These are phyloP conservation scores for Vaccinium myrtillus DNA, from an alignment of 148 eudicot genomes.

Conservation along the genomic window DNA sequence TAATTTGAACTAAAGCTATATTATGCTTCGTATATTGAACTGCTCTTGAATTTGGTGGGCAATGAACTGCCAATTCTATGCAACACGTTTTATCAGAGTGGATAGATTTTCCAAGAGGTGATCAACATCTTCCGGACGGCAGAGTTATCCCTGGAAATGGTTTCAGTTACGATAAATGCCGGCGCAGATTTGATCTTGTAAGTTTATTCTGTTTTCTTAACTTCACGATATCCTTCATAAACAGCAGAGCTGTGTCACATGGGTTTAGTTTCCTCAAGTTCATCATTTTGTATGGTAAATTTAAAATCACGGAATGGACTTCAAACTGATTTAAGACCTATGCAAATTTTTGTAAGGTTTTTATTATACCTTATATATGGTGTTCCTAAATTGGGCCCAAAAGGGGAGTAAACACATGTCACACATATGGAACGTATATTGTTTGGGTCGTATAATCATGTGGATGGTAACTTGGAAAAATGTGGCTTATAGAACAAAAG, in stretches of 20 bases:
- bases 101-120: slow-evolving; percentile 96
- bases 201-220: slow-evolving; percentile 11
- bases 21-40: neutral
- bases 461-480: neutral
- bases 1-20: slow-evolving; percentile 3
- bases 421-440: neutral
- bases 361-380: neutral
- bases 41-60: slow-evolving; percentile 11
- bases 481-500: neutral
- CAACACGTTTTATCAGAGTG: slow-evolving; percentile 53
- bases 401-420: neutral
- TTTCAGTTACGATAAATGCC: slow-evolving; percentile 84
- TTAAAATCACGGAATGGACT: neutral
- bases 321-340: neutral
- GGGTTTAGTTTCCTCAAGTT: neutral
- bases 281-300: neutral
- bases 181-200: slow-evolving; percentile 98
- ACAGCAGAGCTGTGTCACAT: neutral
- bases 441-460: neutral
- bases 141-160: slow-evolving; percentile 73
- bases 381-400: neutral
- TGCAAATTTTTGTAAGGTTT: neutral
- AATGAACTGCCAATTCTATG: neutral
- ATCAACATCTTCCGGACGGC: slow-evolving; percentile 78
- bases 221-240: neutral